Evolutionary conservation across 768 basidiomycete species (phyloP).

Genomic region (Nidularia pulvinata): DNA sequence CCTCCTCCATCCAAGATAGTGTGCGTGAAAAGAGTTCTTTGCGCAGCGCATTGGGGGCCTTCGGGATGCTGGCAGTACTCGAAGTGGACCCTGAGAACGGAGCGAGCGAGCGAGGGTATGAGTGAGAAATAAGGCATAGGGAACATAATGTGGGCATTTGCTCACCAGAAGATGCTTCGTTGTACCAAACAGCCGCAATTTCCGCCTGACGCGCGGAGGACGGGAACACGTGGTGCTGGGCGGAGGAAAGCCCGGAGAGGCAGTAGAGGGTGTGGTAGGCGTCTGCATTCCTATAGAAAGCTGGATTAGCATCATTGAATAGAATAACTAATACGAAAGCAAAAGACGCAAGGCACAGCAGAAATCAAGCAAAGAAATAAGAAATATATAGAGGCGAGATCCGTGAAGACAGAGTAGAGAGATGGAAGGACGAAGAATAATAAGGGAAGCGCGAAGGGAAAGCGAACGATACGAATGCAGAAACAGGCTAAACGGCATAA

Average conservation of each 20-base stretch:
- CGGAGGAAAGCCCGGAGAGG: slow-evolving; percentile 84
- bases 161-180: background rate
- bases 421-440: too few species aligned
- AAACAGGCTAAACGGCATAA: too few species aligned
- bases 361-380: background rate
- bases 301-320: too few species aligned
- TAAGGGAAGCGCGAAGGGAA: too few species aligned
- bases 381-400: too few species aligned
- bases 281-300: slow-evolving; percentile 66
- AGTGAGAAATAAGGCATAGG: too few species aligned
- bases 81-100: too few species aligned
- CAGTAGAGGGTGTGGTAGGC: slow-evolving; percentile 96
- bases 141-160: too few species aligned
- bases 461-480: too few species aligned
- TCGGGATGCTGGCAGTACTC: too few species aligned
- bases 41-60: slow-evolving; percentile 4
- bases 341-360: background rate
- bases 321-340: background rate
- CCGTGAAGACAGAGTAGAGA: too few species aligned
- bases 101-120: too few species aligned
- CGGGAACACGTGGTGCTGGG: slow-evolving; percentile 77
- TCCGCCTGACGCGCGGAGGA: slow-evolving; percentile 24
- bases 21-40: slow-evolving; percentile 16
- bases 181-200: slow-evolving; percentile 12
- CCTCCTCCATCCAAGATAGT: slow-evolving; percentile 29